phyloP scores from a whole-genome alignment of 306 rosid species.

The barrel medic (Medicago truncatula) region MtrunA17r5.0-ANR NC_053045.1:60350001-60350500 shows the following conservation, averaged over 20 bases:
- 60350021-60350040: no score
- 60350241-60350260: neutral
- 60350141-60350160: neutral
- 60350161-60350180: neutral
- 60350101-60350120: no score
- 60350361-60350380: conserved; percentile 20
- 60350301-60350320: neutral
- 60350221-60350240: no score
- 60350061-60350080: no score
- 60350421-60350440: neutral
- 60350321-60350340: conserved; percentile 29
- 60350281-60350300: neutral
- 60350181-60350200: neutral
- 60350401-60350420: conserved; percentile 11
- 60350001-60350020: neutral
- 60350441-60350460: conserved; percentile 18
- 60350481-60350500: conserved; percentile 17
- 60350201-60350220: neutral
- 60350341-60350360: conserved; percentile 16
- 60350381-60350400: conserved; percentile 10
- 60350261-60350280: neutral
- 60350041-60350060: no score
- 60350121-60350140: no score
- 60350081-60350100: no score
- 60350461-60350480: neutral